Base-by-base conservation (phyloP, 1,139 yeast genomes). In the Hyphopichia wangnamkhiaoensis region DNA sequence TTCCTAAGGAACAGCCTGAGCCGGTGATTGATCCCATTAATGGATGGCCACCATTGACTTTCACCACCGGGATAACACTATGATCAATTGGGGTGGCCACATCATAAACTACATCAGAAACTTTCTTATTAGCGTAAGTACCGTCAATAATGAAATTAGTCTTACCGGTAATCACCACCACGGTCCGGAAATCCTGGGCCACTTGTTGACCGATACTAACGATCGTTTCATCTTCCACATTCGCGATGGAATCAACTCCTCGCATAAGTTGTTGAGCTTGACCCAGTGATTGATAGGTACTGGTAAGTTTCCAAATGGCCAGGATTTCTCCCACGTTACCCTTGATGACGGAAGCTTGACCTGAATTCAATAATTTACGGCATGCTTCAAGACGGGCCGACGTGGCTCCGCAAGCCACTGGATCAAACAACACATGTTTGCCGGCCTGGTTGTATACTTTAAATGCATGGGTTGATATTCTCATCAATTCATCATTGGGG, bases 331-430 rank as follows among this genome's bases (percentile, higher is more conserved):
- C 90, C 10, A 80, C 76, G 54, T 91, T 91, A 1, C 96, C 97
- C 59, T 91, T 89, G 48, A 90, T 82, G 14, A 89, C 90, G 1
- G 85, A 65, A 40, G 79, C 73, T 35, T 79, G 78, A 1, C 90
- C 91, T 3, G 65, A 54, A 34, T 81, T 72, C 30, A 90, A 59
- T 9, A 89, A 52, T 1, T 58, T 54, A 26, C 68, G 60, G 38
- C 82, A 74, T 21, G 80, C 68, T 3, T 61, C 56, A 27, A 70
- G 64, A 43, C 98, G 68, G 8, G 80, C 76, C 2, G 54, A 46
- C 0, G 96, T 75, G 0, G 96, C 96, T 21, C 96, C 96, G 31
- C 84, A 89, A 0, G 93, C 98, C 12, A 91, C 97, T 0, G 97
- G 98, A 56, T 91, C 98, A 50, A 85, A 82, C 0, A 90, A 78